Conservation (phyloP, 2,329 filamentous ascomycete genomes). For the Fusarium protoensiforme region DNA sequence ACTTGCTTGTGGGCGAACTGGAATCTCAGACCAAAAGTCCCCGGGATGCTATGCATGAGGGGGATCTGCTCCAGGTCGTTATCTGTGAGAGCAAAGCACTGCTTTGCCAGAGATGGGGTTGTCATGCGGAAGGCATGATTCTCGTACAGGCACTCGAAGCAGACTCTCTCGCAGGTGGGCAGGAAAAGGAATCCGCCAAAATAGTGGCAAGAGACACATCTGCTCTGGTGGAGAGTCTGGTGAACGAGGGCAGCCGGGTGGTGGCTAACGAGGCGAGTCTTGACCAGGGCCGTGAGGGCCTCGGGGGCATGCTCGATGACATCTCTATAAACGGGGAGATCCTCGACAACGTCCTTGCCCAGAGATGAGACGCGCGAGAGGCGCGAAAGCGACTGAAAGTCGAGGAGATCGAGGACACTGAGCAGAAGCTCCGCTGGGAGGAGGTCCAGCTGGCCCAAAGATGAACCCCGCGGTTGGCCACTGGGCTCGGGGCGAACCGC, state of each 20-base stretch:
- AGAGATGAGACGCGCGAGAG: slow-evolving; percentile 40
- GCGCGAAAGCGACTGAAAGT: slow-evolving; percentile 44
- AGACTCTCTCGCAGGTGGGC: slow-evolving; percentile 47
- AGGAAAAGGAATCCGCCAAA: slow-evolving; percentile 47
- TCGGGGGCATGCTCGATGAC: slow-evolving; percentile 54
- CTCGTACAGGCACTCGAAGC: slow-evolving; percentile 44
- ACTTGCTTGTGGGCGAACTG: slow-evolving; percentile 22
- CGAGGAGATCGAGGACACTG: slow-evolving; percentile 40
- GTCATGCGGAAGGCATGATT: slow-evolving; percentile 43
- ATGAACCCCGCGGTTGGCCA: slow-evolving; percentile 27
- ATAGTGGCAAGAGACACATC: slow-evolving; percentile 43
- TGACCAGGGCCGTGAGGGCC: slow-evolving; percentile 38
- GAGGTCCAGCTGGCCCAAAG: slow-evolving; percentile 41
- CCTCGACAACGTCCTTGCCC: slow-evolving; percentile 41
- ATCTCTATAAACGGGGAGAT: slow-evolving; percentile 52
- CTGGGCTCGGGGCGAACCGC: slow-evolving; percentile 6
- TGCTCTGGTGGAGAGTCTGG: slow-evolving; percentile 33
- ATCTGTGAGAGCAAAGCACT: slow-evolving; percentile 39
- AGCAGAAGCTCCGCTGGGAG: slow-evolving; percentile 42
- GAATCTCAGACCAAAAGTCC: slow-evolving; percentile 35
- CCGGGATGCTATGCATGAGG: slow-evolving; percentile 38
- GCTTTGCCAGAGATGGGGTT: slow-evolving; percentile 27
- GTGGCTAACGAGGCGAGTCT: slow-evolving; percentile 35
- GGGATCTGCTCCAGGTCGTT: slow-evolving; percentile 33
- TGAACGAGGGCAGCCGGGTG: slow-evolving; percentile 38